These are phyloP conservation scores for Graphiopsis chlorocephala DNA, from an alignment of 2,329 filamentous ascomycete genomes.

Conservation along the genomic window DNA sequence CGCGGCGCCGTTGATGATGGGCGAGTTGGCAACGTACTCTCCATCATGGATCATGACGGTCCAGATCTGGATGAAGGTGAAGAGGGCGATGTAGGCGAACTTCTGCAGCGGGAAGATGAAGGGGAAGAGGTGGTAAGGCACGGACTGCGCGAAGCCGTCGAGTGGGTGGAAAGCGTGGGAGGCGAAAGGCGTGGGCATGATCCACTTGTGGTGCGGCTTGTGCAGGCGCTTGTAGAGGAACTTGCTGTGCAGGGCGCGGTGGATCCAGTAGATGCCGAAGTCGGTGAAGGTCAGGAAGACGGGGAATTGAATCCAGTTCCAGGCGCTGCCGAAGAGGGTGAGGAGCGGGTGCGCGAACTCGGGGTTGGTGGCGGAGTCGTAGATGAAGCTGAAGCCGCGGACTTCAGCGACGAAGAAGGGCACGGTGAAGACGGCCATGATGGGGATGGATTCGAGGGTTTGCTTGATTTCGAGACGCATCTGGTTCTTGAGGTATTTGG, in stretches of 20 bases:
- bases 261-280: conserved; percentile 87
- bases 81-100: conserved; percentile 78
- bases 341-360: conserved; percentile 31
- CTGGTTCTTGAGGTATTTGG: conserved; percentile 94
- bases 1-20: conserved; percentile 89
- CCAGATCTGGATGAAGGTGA: conserved; percentile 94
- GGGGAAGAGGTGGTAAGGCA: conserved; percentile 91
- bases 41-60: conserved; percentile 95
- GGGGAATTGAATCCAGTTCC: conserved; percentile 78
- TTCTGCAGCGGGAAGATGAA: conserved; percentile 93
- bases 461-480: conserved; percentile 81
- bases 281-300: conserved; percentile 87
- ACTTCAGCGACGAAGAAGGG: conserved; percentile 82
- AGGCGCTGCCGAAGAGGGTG: conserved; percentile 46
- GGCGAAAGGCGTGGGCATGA: conserved; percentile 93
- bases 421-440: conserved; percentile 78
- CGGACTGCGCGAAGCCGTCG: conserved; percentile 82
- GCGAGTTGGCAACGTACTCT: conserved; percentile 86
- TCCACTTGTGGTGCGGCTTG: conserved; percentile 99
- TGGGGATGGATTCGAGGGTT: conserved; percentile 71
- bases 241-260: conserved; percentile 80
- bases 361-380: conserved; percentile 57
- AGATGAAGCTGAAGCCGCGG: conserved; percentile 80
- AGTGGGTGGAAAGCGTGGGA: conserved; percentile 93
- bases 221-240: conserved; percentile 81